A percentile compares a stretch with the other conserved stretches of the same genome.
Conservation (phyloP, 2,329 filamentous ascomycete genomes). For the Arthrinium puccinioides region DNA sequence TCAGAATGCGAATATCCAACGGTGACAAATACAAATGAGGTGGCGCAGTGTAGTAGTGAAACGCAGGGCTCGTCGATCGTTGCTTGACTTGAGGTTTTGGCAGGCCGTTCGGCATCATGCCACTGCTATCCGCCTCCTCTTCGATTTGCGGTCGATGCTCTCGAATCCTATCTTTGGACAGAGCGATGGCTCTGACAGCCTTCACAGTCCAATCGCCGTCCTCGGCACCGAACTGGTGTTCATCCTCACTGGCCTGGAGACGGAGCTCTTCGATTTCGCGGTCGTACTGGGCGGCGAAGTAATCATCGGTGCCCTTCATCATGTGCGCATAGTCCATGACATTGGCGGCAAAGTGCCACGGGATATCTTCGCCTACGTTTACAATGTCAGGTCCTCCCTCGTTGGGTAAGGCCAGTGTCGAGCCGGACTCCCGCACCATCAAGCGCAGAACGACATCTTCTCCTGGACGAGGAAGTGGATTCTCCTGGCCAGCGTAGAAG, state of each 20-base stretch:
- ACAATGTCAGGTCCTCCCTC: slow-evolving; percentile 68
- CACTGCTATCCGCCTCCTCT: slow-evolving; percentile 2
- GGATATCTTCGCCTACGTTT: slow-evolving; percentile 66
- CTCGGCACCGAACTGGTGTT: slow-evolving; percentile 77
- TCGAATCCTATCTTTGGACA: slow-evolving; percentile 66
- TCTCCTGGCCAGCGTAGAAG: slow-evolving; percentile 87
- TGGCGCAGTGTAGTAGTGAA: slow-evolving; percentile 83
- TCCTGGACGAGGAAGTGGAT: slow-evolving; percentile 69
- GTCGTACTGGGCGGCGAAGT: slow-evolving; percentile 77
- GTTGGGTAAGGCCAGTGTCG: slow-evolving; percentile 79
- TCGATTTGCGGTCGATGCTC: slow-evolving; percentile 28
- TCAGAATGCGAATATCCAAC: slow-evolving; percentile 86
- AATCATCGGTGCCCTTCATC: slow-evolving; percentile 88
- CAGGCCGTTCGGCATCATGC: neutral
- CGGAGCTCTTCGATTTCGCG: slow-evolving; percentile 68
- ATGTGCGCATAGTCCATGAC: slow-evolving; percentile 91
- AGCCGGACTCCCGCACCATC: slow-evolving; percentile 72
- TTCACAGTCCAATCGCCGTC: slow-evolving; percentile 89
- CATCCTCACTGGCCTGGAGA: slow-evolving; percentile 78
- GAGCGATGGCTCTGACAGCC: slow-evolving; percentile 66
- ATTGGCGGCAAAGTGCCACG: slow-evolving; percentile 92
- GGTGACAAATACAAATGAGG: slow-evolving; percentile 86
- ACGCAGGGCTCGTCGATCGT: slow-evolving; percentile 41
- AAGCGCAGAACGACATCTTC: slow-evolving; percentile 85
- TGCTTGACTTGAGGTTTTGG: slow-evolving; percentile 13